These are phyloP conservation scores for Debaryomyces udenii DNA, from an alignment of 1,139 yeast species.

Conservation along the genomic window DNA sequence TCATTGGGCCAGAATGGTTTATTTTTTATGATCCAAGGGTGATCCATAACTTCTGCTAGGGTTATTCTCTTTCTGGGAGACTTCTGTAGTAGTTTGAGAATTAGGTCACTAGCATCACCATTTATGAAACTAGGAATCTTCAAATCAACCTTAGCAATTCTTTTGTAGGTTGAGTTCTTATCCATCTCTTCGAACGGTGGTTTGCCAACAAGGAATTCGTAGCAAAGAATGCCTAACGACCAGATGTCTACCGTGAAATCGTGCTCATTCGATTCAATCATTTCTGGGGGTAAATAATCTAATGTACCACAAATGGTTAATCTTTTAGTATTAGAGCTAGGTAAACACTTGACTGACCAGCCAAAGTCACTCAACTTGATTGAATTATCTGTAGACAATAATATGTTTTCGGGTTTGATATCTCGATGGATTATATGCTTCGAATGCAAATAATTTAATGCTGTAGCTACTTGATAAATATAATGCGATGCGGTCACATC, in stretches of 20 bases:
- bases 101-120: conserved; percentile 77
- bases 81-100: conserved; percentile 58
- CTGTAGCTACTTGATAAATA: conserved; percentile 80
- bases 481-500: conserved; percentile 77
- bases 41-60: conserved; percentile 62
- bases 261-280: conserved; percentile 84
- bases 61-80: conserved; percentile 69
- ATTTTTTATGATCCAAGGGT: conserved; percentile 82
- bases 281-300: conserved; percentile 94
- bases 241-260: conserved; percentile 83
- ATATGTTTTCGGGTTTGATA: conserved; percentile 87
- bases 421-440: conserved; percentile 88
- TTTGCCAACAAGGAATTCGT: conserved; percentile 82
- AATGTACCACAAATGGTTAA: conserved; percentile 93
- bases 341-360: conserved; percentile 70
- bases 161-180: conserved; percentile 71
- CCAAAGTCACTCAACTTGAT: conserved; percentile 93
- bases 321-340: conserved; percentile 52
- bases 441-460: conserved; percentile 73
- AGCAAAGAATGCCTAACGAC: conserved; percentile 88
- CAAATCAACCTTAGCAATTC: conserved; percentile 78
- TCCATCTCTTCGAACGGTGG: conserved; percentile 91
- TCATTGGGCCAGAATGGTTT: conserved; percentile 46
- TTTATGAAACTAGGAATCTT: conserved; percentile 71
- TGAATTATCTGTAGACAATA: conserved; percentile 70